Conservation (phyloP, 495 filamentous ascomycete species). For the Penicillium paxilli region DNA sequence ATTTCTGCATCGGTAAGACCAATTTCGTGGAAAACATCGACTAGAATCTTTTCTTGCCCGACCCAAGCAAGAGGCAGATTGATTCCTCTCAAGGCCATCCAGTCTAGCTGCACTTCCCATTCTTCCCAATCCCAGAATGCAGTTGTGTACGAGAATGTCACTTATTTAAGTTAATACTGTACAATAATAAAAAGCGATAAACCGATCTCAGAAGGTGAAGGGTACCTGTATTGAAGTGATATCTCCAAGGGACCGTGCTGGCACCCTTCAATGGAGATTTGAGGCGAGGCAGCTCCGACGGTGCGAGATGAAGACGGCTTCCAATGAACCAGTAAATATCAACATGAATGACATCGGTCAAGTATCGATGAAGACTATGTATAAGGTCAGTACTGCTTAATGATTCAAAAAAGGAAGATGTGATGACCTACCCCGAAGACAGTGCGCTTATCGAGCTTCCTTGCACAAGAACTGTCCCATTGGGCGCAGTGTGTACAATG, state of each 20-base stretch:
- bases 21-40: slow-evolving; percentile 49
- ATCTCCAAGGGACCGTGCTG: slow-evolving; percentile 52
- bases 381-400: not conserved
- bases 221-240: slow-evolving; percentile 51
- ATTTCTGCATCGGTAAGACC: slow-evolving; percentile 49
- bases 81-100: slow-evolving; percentile 53
- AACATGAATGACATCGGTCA: slow-evolving; percentile 47
- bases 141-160: slow-evolving; percentile 55
- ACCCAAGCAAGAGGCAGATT: slow-evolving; percentile 56
- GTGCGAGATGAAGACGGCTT: slow-evolving; percentile 21
- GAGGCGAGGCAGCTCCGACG: slow-evolving; percentile 15
- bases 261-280: slow-evolving; percentile 15
- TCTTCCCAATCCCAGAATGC: slow-evolving; percentile 57
- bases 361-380: slow-evolving; percentile 47
- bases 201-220: not conserved
- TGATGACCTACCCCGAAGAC: slow-evolving; percentile 39
- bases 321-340: slow-evolving; percentile 54
- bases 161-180: slow-evolving; percentile 27
- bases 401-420: not conserved
- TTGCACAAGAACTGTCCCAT: slow-evolving; percentile 45
- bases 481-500: slow-evolving; percentile 30
- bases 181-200: too few relatives aligned
- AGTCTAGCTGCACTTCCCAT: slow-evolving; percentile 56
- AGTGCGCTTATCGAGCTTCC: slow-evolving; percentile 48
- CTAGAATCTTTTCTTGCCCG: slow-evolving; percentile 51